Base-by-base conservation (phyloP, 2,329 filamentous ascomycete genomes). In the Botrytis hyacinthi region DNA sequence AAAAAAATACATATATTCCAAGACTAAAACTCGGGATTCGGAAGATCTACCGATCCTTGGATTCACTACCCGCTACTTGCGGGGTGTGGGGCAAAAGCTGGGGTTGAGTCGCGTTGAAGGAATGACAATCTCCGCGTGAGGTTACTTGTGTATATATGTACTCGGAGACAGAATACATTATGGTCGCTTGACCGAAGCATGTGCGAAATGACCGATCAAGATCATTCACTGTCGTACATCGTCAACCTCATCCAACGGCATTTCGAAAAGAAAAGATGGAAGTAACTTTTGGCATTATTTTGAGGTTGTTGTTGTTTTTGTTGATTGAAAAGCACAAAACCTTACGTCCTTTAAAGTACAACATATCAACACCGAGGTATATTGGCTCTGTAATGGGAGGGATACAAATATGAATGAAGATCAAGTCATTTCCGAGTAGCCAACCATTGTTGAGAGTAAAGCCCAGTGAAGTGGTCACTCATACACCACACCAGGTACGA, bases 111-210 rank as follows among this genome's bases (percentile, higher is more conserved):
- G n/a, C 18, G 48, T 68, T 69, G 26, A 35, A 60, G 60, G 29
- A 72, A 61, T 72, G 71, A 73, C 57, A 73, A 73, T 70, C 66
- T 63, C 71, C 71, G 71, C 71, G 71, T 73, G 71, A 73, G 71
- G 44, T 73, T 70, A 35, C 71, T 62, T 70, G 71, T 68, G 71
- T 68, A 48, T 48, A 22, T 48, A 69, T 42, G 62, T 72, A 72
- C 71, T 54, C 60, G 46, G 48, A 68, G 48, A 69, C 32, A 61
- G 57, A 57, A 20, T 57, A 35, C 44, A 61, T 40, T 10, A 18
- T 63, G 69, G 73, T 71, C 69, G 69, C 73, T 71, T 73, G 73
- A 73, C 61, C 68, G 69, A 73, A 61, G 68, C 73, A 73, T 70
- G 71, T 62, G 71, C 57, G 60, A 68, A 32, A 61, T 68, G 67